phyloP scores from a whole-genome alignment of 1,139 yeast genomes.

The Candida tetrigidarum region DNA sequence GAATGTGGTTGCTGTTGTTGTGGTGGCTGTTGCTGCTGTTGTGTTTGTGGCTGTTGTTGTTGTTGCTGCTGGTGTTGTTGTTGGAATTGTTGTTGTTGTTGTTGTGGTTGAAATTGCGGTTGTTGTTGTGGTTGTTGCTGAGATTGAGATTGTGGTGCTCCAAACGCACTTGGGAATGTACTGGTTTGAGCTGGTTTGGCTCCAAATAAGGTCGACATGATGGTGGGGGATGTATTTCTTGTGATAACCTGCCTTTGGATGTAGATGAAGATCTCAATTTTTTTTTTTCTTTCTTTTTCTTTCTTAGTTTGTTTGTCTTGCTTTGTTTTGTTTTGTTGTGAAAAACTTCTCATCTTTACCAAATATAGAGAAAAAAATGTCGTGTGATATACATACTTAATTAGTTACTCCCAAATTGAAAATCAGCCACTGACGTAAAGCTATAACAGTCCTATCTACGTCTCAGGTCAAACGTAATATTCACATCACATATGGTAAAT shows the following conservation, averaged over 20 bases:
- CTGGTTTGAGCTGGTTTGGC: constrained; percentile 9
- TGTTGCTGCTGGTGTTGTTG: constrained; percentile 11
- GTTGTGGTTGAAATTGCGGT: constrained; percentile 10
- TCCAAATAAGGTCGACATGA: constrained; percentile 13
- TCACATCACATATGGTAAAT: too few relatives aligned
- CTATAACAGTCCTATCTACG: too few relatives aligned
- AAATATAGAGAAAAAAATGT: background rate
- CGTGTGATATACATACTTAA: too few relatives aligned
- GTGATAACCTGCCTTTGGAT: background rate
- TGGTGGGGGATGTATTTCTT: background rate
- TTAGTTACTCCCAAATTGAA: too few relatives aligned
- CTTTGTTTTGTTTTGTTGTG: background rate
- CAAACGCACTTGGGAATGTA: background rate
- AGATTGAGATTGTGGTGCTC: background rate
- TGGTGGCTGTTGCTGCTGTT: constrained; percentile 10
- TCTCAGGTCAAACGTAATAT: too few relatives aligned
- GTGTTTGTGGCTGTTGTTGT: constrained; percentile 5
- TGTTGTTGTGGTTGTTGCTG: constrained; percentile 9
- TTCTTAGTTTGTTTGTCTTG: too few relatives aligned
- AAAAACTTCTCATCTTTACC: background rate
- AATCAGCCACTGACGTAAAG: too few relatives aligned
- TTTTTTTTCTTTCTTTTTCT: background rate
- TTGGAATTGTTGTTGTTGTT: constrained; percentile 1
- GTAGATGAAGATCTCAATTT: background rate
- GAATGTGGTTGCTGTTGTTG: constrained; percentile 8